Conservation (phyloP, 169 alveolate species). For the Eimeria sp. region DNA sequence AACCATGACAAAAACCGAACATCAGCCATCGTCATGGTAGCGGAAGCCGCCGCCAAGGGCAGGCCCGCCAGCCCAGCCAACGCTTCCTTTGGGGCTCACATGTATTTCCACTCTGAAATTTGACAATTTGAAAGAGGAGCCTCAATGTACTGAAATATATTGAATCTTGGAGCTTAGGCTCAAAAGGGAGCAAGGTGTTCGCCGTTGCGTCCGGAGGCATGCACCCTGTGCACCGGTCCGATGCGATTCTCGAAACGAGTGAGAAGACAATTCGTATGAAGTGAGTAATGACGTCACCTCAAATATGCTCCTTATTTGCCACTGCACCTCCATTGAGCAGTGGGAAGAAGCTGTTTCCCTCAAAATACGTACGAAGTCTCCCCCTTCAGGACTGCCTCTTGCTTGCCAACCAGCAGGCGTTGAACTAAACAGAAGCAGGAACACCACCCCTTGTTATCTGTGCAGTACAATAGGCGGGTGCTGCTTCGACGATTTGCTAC, state of each 20-base stretch:
- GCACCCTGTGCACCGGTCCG: conserved; percentile 42
- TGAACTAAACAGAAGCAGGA: background rate
- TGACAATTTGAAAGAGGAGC: background rate
- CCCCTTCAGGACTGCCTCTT: background rate
- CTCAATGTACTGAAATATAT: background rate
- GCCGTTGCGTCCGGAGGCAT: background rate
- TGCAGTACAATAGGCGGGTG: background rate
- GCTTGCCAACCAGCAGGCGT: background rate
- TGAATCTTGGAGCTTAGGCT: background rate
- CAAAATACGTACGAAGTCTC: background rate
- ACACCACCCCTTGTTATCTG: background rate
- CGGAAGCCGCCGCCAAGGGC: conserved; percentile 66
- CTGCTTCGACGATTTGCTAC: background rate
- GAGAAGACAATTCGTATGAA: background rate
- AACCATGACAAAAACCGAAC: conserved; percentile 9
- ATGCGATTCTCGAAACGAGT: background rate
- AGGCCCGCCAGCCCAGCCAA: conserved; percentile 79
- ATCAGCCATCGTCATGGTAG: background rate
- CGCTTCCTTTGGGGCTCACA: conserved; percentile 30
- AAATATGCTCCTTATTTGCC: background rate
- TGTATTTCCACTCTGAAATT: background rate
- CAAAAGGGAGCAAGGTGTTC: background rate
- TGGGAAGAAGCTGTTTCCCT: background rate
- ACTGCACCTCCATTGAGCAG: background rate
- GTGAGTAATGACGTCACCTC: background rate